Percentiles rank a stretch among this genome's conserved stretches.
These are phyloP conservation scores for Aspergillus niger DNA, from an alignment of 2,329 filamentous ascomycete genomes.

Conservation along the genomic window DNA sequence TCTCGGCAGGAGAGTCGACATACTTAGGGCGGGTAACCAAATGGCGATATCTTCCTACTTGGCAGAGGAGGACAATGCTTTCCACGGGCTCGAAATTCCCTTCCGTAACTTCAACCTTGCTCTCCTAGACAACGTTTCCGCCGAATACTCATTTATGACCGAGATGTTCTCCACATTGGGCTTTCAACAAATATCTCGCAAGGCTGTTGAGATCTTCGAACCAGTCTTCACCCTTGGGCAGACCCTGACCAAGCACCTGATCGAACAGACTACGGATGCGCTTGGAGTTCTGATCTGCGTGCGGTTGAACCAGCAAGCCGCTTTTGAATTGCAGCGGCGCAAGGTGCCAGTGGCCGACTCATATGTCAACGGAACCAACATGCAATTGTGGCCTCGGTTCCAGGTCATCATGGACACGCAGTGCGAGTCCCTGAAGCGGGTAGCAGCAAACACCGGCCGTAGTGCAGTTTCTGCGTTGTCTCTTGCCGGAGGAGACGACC, in stretches of 20 bases:
- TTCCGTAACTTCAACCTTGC: conserved; percentile 96
- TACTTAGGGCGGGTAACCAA: conserved; percentile 72
- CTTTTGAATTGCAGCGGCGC: conserved; percentile 88
- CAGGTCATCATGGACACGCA: conserved; percentile 93
- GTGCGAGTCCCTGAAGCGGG: conserved; percentile 76
- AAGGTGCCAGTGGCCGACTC: conserved; percentile 85
- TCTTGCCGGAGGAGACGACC: conserved; percentile 52
- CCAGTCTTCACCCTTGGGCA: conserved; percentile 86
- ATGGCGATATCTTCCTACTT: conserved; percentile 82
- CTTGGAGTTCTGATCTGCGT: conserved; percentile 89
- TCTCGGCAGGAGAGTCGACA: conserved; percentile 80
- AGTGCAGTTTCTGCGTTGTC: conserved; percentile 56
- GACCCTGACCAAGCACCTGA: conserved; percentile 71
- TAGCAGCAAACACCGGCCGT: conserved; percentile 51
- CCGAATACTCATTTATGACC: conserved; percentile 92
- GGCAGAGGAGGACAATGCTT: conserved; percentile 83
- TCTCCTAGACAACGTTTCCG: conserved; percentile 87
- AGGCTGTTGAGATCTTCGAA: conserved; percentile 86
- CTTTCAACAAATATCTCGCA: conserved; percentile 75
- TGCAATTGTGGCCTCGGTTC: conserved; percentile 94
- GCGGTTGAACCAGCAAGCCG: conserved; percentile 87
- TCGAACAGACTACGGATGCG: conserved; percentile 76
- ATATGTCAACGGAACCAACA: conserved; percentile 92
- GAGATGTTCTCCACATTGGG: conserved; percentile 82
- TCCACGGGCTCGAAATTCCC: conserved; percentile 84